A percentile compares a stretch with the other conserved stretches of the same genome.
Evolutionary conservation across 495 filamentous ascomycete species (phyloP).

Genomic region (Xanthoparmelia taractica): DNA sequence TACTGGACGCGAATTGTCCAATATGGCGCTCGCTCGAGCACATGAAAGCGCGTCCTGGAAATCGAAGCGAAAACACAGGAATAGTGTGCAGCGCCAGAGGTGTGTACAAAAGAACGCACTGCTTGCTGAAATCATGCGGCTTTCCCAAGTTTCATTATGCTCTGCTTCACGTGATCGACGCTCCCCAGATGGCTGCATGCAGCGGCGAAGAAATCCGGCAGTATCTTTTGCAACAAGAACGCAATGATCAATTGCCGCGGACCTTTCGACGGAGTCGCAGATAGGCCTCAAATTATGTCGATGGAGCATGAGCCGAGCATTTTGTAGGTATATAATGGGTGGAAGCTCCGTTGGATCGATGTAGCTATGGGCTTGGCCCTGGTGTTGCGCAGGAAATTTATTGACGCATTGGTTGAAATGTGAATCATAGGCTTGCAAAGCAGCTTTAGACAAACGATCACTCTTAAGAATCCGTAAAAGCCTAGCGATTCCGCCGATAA

Average conservation of each 20-base stretch:
- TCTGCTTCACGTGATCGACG: conserved; percentile 23
- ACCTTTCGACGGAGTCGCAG: conserved; percentile 56
- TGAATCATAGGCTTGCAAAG: conserved; percentile 70
- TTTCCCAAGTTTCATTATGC: conserved; percentile 38
- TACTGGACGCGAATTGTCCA: conserved; percentile 60
- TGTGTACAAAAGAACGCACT: conserved; percentile 71
- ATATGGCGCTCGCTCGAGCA: conserved; percentile 58
- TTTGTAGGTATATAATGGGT: conserved; percentile 70
- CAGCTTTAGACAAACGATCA: conserved; percentile 56
- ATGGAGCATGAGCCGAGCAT: conserved; percentile 75
- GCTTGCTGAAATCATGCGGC: conserved; percentile 46
- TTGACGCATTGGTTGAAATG: conserved; percentile 69
- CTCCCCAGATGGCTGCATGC: conserved; percentile 35
- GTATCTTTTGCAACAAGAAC: conserved; percentile 69
- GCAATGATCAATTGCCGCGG: conserved; percentile 69
- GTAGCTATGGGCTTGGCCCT: conserved; percentile 52
- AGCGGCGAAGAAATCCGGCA: conserved; percentile 61
- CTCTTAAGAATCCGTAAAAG: conserved; percentile 65
- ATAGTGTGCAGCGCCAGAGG: conserved; percentile 80
- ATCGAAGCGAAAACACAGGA: conserved; percentile 66
- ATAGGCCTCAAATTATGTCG: conserved; percentile 80
- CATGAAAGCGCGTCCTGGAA: conserved; percentile 66
- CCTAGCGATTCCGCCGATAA: conserved; percentile 73
- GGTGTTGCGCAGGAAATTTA: conserved; percentile 65
- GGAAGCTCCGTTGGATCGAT: conserved; percentile 67